Evolutionary conservation across 805 yeast species (phyloP).

Genomic region (Wickerhamiella hasegawae): DNA sequence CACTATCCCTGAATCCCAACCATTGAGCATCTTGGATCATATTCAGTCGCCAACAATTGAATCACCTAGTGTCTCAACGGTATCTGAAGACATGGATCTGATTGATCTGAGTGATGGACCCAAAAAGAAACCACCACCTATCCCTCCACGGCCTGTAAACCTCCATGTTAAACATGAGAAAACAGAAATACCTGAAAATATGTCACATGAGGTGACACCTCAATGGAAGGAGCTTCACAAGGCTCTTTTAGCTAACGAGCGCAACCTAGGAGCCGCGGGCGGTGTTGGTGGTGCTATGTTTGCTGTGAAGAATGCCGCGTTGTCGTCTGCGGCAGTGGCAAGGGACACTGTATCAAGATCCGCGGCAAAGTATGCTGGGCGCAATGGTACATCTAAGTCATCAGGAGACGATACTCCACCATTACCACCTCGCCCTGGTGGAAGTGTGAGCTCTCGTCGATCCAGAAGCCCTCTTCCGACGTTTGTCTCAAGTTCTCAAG

Average conservation of each 20-base stretch:
- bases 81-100: background rate
- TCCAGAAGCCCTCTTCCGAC: background rate
- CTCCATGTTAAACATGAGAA: background rate
- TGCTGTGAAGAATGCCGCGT: background rate
- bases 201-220: background rate
- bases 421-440: background rate
- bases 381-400: too few relatives aligned
- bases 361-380: too few relatives aligned
- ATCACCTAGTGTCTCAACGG: background rate
- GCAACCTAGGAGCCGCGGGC: too few relatives aligned
- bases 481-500: slow-evolving; percentile 15
- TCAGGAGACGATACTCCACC: too few relatives aligned
- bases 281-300: slow-evolving; percentile 7
- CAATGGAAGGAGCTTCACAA: too few relatives aligned
- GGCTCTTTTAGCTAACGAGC: background rate
- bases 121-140: background rate
- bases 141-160: background rate
- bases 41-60: background rate
- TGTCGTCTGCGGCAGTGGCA: too few relatives aligned
- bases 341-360: too few relatives aligned
- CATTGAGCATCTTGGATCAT: background rate
- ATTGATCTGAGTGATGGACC: background rate
- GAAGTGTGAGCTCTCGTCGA: too few relatives aligned
- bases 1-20: slow-evolving; percentile 19
- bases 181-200: too few relatives aligned